Evolutionary conservation across 306 rosid genomes (phyloP), one percentile per base, ranked within the genome.

Genomic region (Purshia tridentata): DNA sequence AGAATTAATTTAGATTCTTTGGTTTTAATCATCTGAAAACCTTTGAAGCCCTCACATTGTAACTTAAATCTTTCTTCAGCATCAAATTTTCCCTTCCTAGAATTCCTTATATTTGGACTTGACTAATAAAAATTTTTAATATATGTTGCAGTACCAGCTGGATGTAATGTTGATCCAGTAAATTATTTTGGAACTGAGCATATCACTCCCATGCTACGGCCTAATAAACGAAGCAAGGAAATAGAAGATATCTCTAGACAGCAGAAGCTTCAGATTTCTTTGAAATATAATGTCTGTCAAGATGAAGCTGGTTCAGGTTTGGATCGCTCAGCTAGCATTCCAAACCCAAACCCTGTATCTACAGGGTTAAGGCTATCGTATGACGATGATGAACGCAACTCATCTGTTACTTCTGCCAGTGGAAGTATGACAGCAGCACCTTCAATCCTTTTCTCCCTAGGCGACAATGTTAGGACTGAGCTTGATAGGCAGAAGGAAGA

Each of bases 331-430:
- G 84, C 87, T 37, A 86, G 87, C 80, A 84, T 91, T 82, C 92
- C 86, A n/a, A 93, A 91, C 64, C 91, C 85, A 23, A 88, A 91
- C 19, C 84, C 89, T 12, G 97, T 93, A 22, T 93, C 97, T 62
- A 93, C 97, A 16, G 98, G 98, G 60, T 86, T 93, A 72, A 85
- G 94, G 80, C 85, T 93, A 73, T 89, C 97, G 0, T 93, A 86
- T 54, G 98, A 93, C 72, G 96, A 91, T 58, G 98, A 93, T 78
- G 97, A 93, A 72, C 98, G 76, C 39, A 88, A 91, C 86, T 93
- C 98, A 37, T 82, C 96, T 58, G 97, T 93, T 60, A 93, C 97
- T 74, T 89, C 97, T 49, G 96, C 92, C 0, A 93, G 96, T 82
- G 96, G 94, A 81, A 91, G 94, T 79, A 87, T 93, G 84, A 73